These are phyloP conservation scores for Candida ulmi DNA, from an alignment of 805 yeast species.

Conservation along the genomic window DNA sequence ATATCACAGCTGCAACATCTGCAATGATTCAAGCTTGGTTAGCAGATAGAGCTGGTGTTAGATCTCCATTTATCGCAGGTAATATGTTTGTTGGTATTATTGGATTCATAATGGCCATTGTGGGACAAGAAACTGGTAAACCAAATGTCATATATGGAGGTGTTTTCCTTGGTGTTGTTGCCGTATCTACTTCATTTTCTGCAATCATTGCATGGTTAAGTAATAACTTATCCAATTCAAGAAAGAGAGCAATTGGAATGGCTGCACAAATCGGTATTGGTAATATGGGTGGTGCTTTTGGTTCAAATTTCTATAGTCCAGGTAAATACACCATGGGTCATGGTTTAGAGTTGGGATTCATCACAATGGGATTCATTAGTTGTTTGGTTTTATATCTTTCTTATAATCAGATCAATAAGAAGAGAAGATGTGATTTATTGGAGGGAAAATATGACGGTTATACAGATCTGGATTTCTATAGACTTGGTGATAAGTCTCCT, in stretches of 20 bases:
- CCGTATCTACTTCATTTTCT: slow-evolving; percentile 27
- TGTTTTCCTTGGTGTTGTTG: slow-evolving; percentile 24
- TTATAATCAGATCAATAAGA: slow-evolving; percentile 21
- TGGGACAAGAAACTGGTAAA: slow-evolving; percentile 17
- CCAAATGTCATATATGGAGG: slow-evolving; percentile 29
- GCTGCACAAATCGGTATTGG: slow-evolving; percentile 33
- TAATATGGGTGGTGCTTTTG: slow-evolving; percentile 29
- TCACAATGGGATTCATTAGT: slow-evolving; percentile 26
- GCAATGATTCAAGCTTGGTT: slow-evolving; percentile 23
- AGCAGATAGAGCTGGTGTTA: slow-evolving; percentile 23
- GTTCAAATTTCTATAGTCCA: slow-evolving; percentile 27
- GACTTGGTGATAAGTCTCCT: slow-evolving; percentile 39
- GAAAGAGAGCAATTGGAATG: slow-evolving; percentile 31
- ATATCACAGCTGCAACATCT: slow-evolving; percentile 27
- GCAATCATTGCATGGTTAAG: slow-evolving; percentile 29
- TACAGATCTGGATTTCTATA: slow-evolving; percentile 24
- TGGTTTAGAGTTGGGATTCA: slow-evolving; percentile 26
- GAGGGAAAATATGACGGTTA: slow-evolving; percentile 27
- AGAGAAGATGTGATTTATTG: slow-evolving; percentile 20
- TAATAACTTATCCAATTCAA: slow-evolving; percentile 29
- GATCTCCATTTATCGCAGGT: slow-evolving; percentile 27
- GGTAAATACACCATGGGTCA: slow-evolving; percentile 29
- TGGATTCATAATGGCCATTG: slow-evolving; percentile 29
- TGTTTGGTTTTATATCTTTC: slow-evolving; percentile 14
- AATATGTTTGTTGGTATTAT: slow-evolving; percentile 24